Base-by-base conservation (phyloP, 2,329 filamentous ascomycete genomes). In the Dothiorella sarmentorum region DNA sequence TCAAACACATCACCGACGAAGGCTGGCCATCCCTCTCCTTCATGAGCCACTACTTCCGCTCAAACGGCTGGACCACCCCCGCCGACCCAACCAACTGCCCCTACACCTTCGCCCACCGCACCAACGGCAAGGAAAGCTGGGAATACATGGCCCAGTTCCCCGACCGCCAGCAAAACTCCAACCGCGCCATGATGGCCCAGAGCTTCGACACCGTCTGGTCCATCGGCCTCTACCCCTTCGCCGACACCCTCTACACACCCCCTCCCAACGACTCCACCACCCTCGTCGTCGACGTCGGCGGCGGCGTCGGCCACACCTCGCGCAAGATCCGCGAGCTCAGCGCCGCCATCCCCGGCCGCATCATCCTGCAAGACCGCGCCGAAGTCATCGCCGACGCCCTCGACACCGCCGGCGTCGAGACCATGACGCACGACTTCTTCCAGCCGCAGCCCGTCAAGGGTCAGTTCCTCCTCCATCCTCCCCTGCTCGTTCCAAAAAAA, bases 331-430 rank as follows among this genome's bases (percentile, higher is more conserved):
- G 65, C 33, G 61, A 65, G 26, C 67, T 65, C 29, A 71, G 68
- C 53, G 71, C 73, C 3, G 53, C 65, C 33, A 56, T 77, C 2
- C 61, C 64, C 3, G 73, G 72, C 0, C 64, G 68, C 7, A 63
- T 78, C 4, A 64, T 78, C 11, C 62, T 80, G 4, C 72, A 80
- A 59, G 77, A 80, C 60, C 64, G 71, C 3, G 69, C 69, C 2
- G 61, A 69, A 27, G 66, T 67, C 2, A 63, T 76, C 17, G 59
- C 63, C 3, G 60, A 65, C 4, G 63, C 70, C 2, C 27, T 65
- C 1, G 53, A 60, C 1, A 67, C 68, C 1, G 56, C 66, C 1
- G 73, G 71, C 0, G 66, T 76, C 0, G 66, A 68, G 42, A 66
- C 20, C 24, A 63, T 68, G 63, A 61, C 44, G n/a, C 59, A 70